Percentiles rank a stretch among this genome's conserved stretches.
phyloP scores from a whole-genome alignment of 495 filamentous ascomycete genomes.

The Talaromyces wortmannii region DNA sequence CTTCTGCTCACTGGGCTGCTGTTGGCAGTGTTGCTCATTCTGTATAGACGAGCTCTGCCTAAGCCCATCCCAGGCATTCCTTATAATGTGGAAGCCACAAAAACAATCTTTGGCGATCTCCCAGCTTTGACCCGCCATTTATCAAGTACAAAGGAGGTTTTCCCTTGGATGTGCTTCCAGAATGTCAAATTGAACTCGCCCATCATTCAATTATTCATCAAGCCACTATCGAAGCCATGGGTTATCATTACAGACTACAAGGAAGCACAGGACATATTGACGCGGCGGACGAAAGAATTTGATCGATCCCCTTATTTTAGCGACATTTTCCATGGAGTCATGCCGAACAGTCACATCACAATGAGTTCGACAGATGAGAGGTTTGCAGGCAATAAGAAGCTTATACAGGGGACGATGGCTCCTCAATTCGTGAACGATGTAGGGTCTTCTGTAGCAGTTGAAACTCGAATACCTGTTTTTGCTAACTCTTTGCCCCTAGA shows the following conservation, averaged over 20 bases:
- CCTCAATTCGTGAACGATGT: constrained; percentile 26
- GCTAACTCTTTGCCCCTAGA: neutral
- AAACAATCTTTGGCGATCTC: constrained; percentile 22
- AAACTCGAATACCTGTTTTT: neutral
- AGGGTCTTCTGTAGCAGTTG: constrained; percentile 14
- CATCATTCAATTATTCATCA: constrained; percentile 30
- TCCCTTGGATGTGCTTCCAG: constrained; percentile 16
- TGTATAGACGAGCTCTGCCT: neutral
- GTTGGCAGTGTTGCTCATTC: neutral
- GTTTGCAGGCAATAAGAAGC: constrained; percentile 23
- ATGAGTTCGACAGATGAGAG: constrained; percentile 18
- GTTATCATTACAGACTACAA: constrained; percentile 30
- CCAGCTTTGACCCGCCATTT: constrained; percentile 21
- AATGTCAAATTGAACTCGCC: constrained; percentile 19
- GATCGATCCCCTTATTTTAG: constrained; percentile 19
- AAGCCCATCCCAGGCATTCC: constrained; percentile 29
- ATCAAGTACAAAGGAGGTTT: constrained; percentile 9
- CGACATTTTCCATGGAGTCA: constrained; percentile 16
- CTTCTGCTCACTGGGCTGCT: neutral
- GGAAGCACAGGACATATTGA: constrained; percentile 32
- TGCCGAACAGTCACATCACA: constrained; percentile 21
- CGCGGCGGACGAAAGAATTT: constrained; percentile 32
- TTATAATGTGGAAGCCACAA: constrained; percentile 21
- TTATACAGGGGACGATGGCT: constrained; percentile 31
- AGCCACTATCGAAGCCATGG: constrained; percentile 23